Evolutionary conservation across 2,329 filamentous ascomycete species (phyloP).

Genomic region (Clonostachys rosea): DNA sequence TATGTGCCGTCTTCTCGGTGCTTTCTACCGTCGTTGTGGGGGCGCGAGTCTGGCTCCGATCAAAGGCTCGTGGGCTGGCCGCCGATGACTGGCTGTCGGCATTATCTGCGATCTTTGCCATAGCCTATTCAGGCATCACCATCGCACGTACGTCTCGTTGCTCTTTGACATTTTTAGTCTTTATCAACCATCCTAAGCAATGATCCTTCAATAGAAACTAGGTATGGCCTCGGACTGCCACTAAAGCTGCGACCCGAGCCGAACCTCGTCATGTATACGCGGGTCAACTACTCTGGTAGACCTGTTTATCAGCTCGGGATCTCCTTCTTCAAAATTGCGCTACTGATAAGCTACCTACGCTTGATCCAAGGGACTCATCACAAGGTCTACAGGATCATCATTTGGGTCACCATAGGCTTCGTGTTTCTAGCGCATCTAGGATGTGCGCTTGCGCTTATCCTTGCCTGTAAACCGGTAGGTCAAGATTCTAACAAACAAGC

Average conservation of each 20-base stretch:
- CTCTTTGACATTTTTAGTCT: not conserved
- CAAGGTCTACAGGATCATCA: constrained; percentile 31
- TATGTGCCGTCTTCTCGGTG: constrained; percentile 37
- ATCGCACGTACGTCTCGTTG: constrained; percentile 35
- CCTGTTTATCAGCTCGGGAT: constrained; percentile 51
- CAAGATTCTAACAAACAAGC: not conserved
- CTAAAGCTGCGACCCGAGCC: constrained; percentile 32
- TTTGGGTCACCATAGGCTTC: constrained; percentile 35
- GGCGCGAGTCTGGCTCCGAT: constrained; percentile 34
- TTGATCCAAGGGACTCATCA: constrained; percentile 43
- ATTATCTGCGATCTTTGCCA: constrained; percentile 35
- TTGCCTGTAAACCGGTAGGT: constrained; percentile 39
- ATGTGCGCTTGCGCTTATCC: constrained; percentile 41
- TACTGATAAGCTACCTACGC: constrained; percentile 46
- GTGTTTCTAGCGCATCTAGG: constrained; percentile 41
- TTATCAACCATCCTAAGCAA: not conserved
- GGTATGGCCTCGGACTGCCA: constrained; percentile 46
- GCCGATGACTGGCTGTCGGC: constrained; percentile 39
- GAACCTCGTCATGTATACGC: constrained; percentile 37
- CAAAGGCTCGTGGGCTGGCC: constrained; percentile 34
- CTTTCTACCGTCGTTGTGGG: constrained; percentile 34
- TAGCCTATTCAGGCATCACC: constrained; percentile 43
- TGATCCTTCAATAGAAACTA: constrained; percentile 33
- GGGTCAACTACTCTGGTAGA: constrained; percentile 46
- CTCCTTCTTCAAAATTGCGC: constrained; percentile 50